Evolutionary conservation across 2,329 filamentous ascomycete species (phyloP).

Genomic region (Colletotrichum falcatum): DNA sequence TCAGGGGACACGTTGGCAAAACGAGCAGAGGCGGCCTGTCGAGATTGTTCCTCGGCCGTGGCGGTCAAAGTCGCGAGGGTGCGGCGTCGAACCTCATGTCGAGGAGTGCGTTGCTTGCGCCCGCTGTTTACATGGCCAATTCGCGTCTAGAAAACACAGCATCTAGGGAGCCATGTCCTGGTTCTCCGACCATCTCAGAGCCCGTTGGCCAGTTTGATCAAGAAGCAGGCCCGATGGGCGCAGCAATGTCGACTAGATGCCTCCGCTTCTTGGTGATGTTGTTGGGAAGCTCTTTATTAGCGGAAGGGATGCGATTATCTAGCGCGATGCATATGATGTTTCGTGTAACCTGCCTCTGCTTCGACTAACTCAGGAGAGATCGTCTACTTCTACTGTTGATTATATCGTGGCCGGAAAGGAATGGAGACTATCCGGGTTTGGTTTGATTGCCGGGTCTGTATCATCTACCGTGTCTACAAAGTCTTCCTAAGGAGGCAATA

Average conservation of each 20-base stretch:
- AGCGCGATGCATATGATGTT: not conserved
- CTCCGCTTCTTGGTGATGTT: conserved; percentile 44
- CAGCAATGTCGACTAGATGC: conserved; percentile 45
- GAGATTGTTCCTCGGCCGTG: too few species aligned
- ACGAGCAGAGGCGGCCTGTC: too few species aligned
- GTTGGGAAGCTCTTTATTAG: not conserved
- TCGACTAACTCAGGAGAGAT: not conserved
- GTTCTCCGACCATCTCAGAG: not conserved
- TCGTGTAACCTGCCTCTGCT: not conserved
- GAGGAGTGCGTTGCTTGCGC: conserved; percentile 39
- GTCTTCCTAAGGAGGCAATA: not conserved
- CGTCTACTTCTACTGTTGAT: not conserved
- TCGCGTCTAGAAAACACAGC: not conserved
- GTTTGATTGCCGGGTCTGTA: too few species aligned
- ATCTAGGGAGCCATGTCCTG: too few species aligned
- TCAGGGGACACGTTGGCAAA: conserved; percentile 55
- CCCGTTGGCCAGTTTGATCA: conserved; percentile 45
- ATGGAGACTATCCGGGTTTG: not conserved
- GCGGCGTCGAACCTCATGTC: conserved; percentile 52
- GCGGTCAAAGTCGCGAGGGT: too few species aligned
- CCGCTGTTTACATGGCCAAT: not conserved
- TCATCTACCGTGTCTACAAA: not conserved
- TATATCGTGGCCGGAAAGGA: not conserved
- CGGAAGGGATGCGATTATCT: not conserved
- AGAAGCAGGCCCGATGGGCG: conserved; percentile 50